These are phyloP conservation scores for Ophryocystis elektroscirrha DNA, from an alignment of 169 alveolate species.

Conservation along the genomic window DNA sequence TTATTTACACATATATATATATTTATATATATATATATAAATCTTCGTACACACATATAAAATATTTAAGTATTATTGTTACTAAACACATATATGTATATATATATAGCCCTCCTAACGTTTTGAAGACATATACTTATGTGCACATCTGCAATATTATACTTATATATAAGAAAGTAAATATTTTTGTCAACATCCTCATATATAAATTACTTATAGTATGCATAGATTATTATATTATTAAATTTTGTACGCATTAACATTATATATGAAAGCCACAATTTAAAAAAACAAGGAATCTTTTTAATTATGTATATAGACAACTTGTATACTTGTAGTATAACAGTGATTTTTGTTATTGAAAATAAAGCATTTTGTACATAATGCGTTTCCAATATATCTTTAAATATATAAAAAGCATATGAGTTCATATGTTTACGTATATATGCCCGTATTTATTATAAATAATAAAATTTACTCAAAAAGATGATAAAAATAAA, in stretches of 20 bases:
- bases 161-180: constrained; percentile 2
- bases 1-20: too few relatives aligned
- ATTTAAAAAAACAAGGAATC: not conserved
- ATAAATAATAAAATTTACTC: not conserved
- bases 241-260: not conserved
- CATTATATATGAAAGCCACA: not conserved
- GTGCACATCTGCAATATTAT: constrained; percentile 2
- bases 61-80: constrained; percentile 1
- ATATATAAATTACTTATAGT: not conserved
- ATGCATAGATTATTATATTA: not conserved
- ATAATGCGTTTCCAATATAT: not conserved
- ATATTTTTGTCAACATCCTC: constrained; percentile 1
- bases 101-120: not conserved
- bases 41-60: too few relatives aligned
- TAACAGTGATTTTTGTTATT: not conserved
- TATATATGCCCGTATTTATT: not conserved
- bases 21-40: too few relatives aligned
- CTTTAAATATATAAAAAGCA: not conserved
- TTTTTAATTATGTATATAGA: too few relatives aligned
- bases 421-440: not conserved
- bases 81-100: not conserved
- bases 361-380: not conserved
- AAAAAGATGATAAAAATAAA: not conserved
- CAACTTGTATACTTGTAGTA: too few relatives aligned
- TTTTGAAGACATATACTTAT: not conserved